Base-by-base conservation (phyloP, 176 grass and related monocot genomes). In the Bothriochloa decipiens region DNA sequence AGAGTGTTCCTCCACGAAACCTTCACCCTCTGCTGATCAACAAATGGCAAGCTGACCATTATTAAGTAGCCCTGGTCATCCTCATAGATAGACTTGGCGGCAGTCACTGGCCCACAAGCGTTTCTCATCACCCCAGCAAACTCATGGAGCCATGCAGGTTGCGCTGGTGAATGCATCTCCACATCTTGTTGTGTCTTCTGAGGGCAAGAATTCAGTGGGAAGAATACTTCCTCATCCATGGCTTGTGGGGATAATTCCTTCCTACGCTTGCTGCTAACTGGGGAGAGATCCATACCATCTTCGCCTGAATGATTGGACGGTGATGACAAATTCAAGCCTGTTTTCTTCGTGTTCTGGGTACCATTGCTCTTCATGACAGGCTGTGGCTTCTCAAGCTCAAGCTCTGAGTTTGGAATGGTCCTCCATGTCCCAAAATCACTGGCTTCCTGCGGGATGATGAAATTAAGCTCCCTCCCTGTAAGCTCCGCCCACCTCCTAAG, bases 381-480 rank as follows among this genome's bases (percentile, higher is more conserved):
- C 11, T 84, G 63, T 42, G 81, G 85, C 69, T 91, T 95, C 45
- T 99, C 96, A 7, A 96, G 81, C 81, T 96, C 93, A 70, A 96
- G 89, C 71, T 99, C 93, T 28, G 93, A 72, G 82, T 64, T 94
- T 11, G 89, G 88, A 74, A 99, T 74, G 75, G 88, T 99, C 78
- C 96, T 94, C 96, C 96, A 99, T 57, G 89, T 81, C 43, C 91
- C 96, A 77, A 99, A 99, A 90, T 94, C 96, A 70, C 93, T 92
- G 66, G 96, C 96, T 77, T 96, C 96, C 27, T 22, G 81, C 0
- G 93, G 96, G 80, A 99, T 94, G 2, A 86, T 81, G 53, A 99
- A 96, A 91, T 91, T 99, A 35, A 91, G 11, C n/a, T 99, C 93
- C 49, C 91, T 91, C 45, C 96, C 96, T 29, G 96, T 99, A 23